Evolutionary conservation across 345 rosid species (phyloP).

Genomic region (Psidium friedrichsthalianum): DNA sequence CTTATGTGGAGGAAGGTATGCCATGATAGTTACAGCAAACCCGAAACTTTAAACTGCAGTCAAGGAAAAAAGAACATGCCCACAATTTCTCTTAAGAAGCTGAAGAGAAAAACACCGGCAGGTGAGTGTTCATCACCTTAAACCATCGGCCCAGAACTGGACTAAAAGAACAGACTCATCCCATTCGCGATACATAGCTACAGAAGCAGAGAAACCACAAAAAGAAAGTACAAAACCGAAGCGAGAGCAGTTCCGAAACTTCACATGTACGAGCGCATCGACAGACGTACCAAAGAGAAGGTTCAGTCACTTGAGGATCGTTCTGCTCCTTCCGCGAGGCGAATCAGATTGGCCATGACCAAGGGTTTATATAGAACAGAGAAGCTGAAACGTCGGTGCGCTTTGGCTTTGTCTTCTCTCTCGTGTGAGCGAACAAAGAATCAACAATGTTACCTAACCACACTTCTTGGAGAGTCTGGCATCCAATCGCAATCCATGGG

Average conservation of each 20-base stretch:
- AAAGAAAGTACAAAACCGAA: neutral
- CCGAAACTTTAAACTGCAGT: neutral
- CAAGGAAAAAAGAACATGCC: neutral
- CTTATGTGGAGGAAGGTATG: conserved; percentile 19
- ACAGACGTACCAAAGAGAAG: neutral
- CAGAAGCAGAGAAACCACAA: neutral
- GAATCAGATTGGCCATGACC: neutral
- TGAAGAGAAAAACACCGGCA: neutral
- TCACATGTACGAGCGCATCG: neutral
- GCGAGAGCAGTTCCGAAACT: too few species aligned
- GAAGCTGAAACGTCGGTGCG: neutral
- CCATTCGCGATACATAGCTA: neutral
- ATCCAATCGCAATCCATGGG: too few species aligned
- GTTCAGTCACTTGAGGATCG: neutral
- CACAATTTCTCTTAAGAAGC: neutral
- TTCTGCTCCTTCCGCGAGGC: neutral
- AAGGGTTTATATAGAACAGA: neutral
- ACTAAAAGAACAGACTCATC: neutral
- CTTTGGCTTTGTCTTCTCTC: neutral
- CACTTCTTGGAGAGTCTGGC: too few species aligned
- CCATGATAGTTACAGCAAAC: neutral
- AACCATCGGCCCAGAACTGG: neutral
- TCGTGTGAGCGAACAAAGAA: neutral
- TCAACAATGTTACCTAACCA: too few species aligned
- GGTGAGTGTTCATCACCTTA: neutral